phyloP scores from a whole-genome alignment of 1,284 basidiomycete genomes.

The Somion occarium region DNA sequence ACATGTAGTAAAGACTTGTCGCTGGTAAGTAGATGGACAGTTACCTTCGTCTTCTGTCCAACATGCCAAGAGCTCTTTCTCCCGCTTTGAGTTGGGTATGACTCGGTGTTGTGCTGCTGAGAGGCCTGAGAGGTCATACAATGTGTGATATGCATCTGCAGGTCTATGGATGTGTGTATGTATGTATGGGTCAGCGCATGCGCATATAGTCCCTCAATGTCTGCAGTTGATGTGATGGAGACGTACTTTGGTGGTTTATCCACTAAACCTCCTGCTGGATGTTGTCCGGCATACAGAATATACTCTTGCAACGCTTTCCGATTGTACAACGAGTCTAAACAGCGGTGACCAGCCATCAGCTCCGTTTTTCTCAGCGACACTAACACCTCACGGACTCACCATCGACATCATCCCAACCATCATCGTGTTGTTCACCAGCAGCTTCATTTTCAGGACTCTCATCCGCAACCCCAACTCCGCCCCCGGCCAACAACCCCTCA shows the following conservation, averaged over 20 bases:
- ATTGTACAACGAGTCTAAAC: constrained; percentile 49
- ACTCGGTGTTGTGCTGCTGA: constrained; percentile 82
- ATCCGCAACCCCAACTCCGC: neutral
- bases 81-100: constrained; percentile 40
- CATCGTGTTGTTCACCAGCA: constrained; percentile 22
- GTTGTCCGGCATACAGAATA: constrained; percentile 83
- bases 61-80: constrained; percentile 35
- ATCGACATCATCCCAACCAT: constrained; percentile 59
- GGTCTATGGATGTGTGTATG: constrained; percentile 41
- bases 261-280: constrained; percentile 79
- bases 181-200: neutral
- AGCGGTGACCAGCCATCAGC: neutral
- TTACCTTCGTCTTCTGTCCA: constrained; percentile 40
- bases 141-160: constrained; percentile 87
- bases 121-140: constrained; percentile 88
- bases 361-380: too few relatives aligned
- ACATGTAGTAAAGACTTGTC: neutral
- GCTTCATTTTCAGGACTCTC: constrained; percentile 12
- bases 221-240: constrained; percentile 11
- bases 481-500: constrained; percentile 47
- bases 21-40: constrained; percentile 4
- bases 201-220: too few relatives aligned
- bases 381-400: too few relatives aligned
- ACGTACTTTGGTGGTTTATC: constrained; percentile 92
- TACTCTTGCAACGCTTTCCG: constrained; percentile 82